Base-by-base conservation (phyloP, 2,329 filamentous ascomycete species). In the Fusarium nematophilum region DNA sequence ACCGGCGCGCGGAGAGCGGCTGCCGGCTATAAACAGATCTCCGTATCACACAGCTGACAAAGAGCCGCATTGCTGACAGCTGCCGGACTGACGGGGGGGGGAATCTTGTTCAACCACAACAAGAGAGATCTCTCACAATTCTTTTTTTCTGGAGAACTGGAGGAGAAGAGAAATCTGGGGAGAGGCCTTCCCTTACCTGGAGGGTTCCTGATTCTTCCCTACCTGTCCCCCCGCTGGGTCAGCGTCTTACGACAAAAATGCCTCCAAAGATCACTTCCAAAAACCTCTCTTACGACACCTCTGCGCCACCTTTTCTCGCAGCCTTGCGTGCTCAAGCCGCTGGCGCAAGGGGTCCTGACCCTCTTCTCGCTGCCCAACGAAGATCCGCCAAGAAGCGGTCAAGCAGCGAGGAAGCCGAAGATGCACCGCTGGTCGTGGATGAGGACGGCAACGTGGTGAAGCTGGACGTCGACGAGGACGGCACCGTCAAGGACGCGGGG, bases 341-440 rank as follows among this genome's bases (percentile, higher is more conserved):
- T 71, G 73, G 75, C 75, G 68, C 73, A 80, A 70, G 79, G 74
- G 75, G 83, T 30, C 78, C 85, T 65, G 82, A 86, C 51, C 81
- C 82, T 5, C 76, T 84, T 34, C 76, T 85, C 30, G 79, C 82
- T 2, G 78, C 76, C 6, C 78, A 78, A 14, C 76, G 83, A 3
- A 77, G 84, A n/a, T 77, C 80, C 42, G 74, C 69, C 53, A 83
- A 80, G 76, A 83, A 79, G 75, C 82, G 81, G 29, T 85, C 84
- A 13, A 85, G 79, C 55, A 87, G 89, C 64, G 88, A 88, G 33
- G 87, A 92, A 57, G 90, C 89, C 10, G 91, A 94, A 65, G 91
- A 94, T 72, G 88, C 82, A 43, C 91, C 91, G 0, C 81, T 92
- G 0, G 86, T 92, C 45, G 86, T 95, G 4, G 85, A 94, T 64